phyloP scores from a whole-genome alignment of 352 stramenopile species.

The Elongisporangium undulatum region DNA sequence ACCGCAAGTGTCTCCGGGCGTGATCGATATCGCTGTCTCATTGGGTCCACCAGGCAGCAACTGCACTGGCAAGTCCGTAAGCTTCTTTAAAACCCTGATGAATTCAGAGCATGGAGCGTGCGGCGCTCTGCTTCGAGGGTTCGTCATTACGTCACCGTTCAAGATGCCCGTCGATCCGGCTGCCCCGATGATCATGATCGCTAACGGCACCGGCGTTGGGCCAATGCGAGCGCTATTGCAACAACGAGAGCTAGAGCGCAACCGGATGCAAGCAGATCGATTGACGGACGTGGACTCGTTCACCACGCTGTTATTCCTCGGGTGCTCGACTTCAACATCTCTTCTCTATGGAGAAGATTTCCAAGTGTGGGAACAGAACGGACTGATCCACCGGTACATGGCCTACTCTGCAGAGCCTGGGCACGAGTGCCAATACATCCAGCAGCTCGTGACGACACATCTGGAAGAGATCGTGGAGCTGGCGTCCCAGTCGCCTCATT shows the following conservation, averaged over 20 bases:
- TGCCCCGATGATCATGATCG: constrained; percentile 89
- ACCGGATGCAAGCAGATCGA: constrained; percentile 8
- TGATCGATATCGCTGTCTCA: constrained; percentile 88
- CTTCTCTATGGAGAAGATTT: constrained; percentile 32
- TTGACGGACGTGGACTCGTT: constrained; percentile 8
- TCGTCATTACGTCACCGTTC: constrained; percentile 88
- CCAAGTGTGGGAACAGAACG: constrained; percentile 18
- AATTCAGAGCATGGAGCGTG: constrained; percentile 18
- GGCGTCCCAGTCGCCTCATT: constrained; percentile 6
- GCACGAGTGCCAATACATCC: constrained; percentile 14
- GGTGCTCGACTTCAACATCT: constrained; percentile 18
- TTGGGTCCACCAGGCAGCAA: constrained; percentile 45
- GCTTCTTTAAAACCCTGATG: not conserved
- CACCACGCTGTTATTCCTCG: constrained; percentile 12
- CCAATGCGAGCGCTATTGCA: constrained; percentile 70
- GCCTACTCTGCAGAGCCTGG: constrained; percentile 14
- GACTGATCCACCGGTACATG: constrained; percentile 23
- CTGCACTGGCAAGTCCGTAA: not conserved
- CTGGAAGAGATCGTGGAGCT: constrained; percentile 18
- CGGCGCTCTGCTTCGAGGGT: constrained; percentile 82
- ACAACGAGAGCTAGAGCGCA: constrained; percentile 16
- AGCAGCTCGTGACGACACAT: constrained; percentile 16
- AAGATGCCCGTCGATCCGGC: constrained; percentile 68
- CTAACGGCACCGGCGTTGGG: constrained; percentile 91
- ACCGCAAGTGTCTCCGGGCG: constrained; percentile 41